Base-by-base conservation (phyloP, 2,329 filamentous ascomycete species). In the Cladosporium velox region DNA sequence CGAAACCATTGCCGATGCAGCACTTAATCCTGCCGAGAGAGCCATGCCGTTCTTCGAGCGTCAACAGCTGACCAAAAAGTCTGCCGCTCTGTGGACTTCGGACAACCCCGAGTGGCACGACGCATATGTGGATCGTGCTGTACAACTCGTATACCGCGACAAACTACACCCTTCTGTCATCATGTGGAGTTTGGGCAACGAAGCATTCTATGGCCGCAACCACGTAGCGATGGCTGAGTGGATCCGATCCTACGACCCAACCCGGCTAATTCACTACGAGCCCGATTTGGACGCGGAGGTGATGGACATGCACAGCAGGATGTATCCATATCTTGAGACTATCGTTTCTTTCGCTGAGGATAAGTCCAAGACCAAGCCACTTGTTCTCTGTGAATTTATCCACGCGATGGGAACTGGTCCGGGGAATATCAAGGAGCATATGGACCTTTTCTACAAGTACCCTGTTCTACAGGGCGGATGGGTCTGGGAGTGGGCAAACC, bases 341-440 rank as follows among this genome's bases (percentile, higher is more conserved):
- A 80, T 90, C 18, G 76, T 83, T 49, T 76, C 79, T 15, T 80
- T 86, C 65, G 80, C 78, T 2, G 74, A 79, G 26, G 76, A 79
- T 51, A 75, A 80, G 3, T 65, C 63, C 3, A 66, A 66, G 34
- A 76, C 71, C 58, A 79, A 90, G 76, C 87, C 87, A 0, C 77
- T 90, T 1, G 79, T 90, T 1, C 80, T 84, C 4, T 86, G 84
- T 67, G 84, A 86, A 71, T 86, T 82, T 66, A 81, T 78, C 0
- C 84, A 85, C 71, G 88, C 90, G 1, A 91, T 92, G 90, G 90
- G 90, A 6, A 92, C 91, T 71, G 90, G 89, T 0, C 90, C 90
- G 0, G 90, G 90, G 1, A 86, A 85, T 38, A 81, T 92, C 12
- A 84, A 89, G 67, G 89, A 91, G 67, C 92, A 92, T 67, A 81